Conservation (phyloP, 2,329 filamentous ascomycete genomes). For the Fusarium avenaceum region DNA sequence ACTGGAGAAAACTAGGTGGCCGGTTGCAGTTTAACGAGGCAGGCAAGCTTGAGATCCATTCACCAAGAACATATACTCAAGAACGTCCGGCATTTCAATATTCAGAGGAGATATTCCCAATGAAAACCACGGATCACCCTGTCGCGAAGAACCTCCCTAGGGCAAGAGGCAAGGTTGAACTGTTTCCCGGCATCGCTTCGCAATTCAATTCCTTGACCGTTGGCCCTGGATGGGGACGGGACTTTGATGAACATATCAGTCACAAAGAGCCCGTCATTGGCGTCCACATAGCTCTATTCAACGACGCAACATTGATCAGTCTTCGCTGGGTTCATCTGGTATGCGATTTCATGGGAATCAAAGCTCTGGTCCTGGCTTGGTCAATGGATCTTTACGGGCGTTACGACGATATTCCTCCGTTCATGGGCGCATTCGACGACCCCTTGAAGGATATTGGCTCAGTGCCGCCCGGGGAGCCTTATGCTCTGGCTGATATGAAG, state of each 20-base stretch:
- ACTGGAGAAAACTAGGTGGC: conserved; percentile 14
- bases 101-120: neutral
- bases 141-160: conserved; percentile 6
- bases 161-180: neutral
- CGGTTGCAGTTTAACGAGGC: neutral
- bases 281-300: conserved; percentile 7
- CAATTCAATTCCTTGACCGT: neutral
- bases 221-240: conserved; percentile 4
- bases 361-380: conserved; percentile 10
- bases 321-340: conserved; percentile 6
- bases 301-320: conserved; percentile 3
- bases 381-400: conserved; percentile 5
- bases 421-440: conserved; percentile 11
- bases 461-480: neutral
- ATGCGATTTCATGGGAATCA: conserved; percentile 18
- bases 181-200: conserved; percentile 4
- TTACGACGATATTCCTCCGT: conserved; percentile 6
- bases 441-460: conserved; percentile 1
- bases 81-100: conserved; percentile 10
- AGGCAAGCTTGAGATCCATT: conserved; percentile 7
- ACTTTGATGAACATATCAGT: neutral
- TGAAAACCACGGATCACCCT: neutral
- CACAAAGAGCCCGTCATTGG: conserved; percentile 8
- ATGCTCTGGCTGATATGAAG: neutral
- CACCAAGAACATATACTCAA: neutral